Evolutionary conservation across 2,329 filamentous ascomycete genomes (phyloP).

Genomic region (Trichoderma aggressivum): DNA sequence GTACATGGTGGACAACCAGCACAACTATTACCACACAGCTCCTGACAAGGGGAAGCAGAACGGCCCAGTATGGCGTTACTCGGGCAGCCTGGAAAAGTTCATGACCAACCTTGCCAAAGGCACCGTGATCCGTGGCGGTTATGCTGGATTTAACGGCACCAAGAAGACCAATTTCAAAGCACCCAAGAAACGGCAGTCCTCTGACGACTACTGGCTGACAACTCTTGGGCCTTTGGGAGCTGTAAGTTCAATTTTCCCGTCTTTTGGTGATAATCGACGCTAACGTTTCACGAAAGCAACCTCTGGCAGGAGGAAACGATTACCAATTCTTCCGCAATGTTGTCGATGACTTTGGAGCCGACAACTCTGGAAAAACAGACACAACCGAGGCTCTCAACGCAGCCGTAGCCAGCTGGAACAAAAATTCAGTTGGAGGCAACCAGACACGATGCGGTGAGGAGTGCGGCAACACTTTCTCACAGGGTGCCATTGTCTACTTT

Average conservation of each 20-base stretch:
- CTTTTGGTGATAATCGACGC: neutral
- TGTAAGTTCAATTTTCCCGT: neutral
- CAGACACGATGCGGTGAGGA: neutral
- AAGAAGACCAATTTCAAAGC: neutral
- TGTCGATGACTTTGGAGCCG: neutral
- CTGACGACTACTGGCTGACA: neutral
- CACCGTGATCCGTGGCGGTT: neutral
- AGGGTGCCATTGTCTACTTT: neutral
- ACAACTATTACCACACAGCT: neutral
- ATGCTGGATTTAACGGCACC: neutral
- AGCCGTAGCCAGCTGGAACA: neutral
- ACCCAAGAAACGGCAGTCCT: neutral
- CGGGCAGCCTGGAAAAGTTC: neutral
- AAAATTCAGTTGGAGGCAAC: neutral
- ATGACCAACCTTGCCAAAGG: neutral
- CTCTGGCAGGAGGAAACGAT: neutral
- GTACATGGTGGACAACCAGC: neutral
- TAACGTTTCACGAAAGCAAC: neutral
- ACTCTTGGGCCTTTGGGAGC: neutral
- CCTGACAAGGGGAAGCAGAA: neutral
- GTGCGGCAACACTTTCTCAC: neutral
- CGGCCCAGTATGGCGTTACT: neutral
- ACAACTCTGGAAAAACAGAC: neutral
- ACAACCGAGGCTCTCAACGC: neutral
- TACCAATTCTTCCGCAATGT: neutral